Evolutionary conservation across 257 asterid species (phyloP), one percentile per base, ranked within the genome.

Genomic region (Paulownia fortunei): DNA sequence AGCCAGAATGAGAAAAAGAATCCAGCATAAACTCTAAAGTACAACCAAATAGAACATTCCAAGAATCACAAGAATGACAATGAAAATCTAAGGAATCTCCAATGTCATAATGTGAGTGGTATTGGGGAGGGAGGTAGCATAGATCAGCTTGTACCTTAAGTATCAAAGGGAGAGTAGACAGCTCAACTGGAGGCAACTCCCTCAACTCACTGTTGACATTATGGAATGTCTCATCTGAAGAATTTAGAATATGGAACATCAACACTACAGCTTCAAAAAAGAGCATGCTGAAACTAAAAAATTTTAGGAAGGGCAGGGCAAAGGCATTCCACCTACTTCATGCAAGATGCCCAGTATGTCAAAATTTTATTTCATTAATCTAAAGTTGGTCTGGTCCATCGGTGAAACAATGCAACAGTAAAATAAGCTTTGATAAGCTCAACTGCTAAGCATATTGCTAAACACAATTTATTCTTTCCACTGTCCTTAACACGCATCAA

Each of bases 181-280:
- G 83, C 82, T 90, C 97, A 80, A 92, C 93, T 34, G 96, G 87
- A 73, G 96, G 96, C 85, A 92, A 86, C 89, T 92, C 96, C 85
- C 89, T 85, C 84, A 92, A 66, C 76, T 90, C 94, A 79, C 78
- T 87, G 78, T 82, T 86, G 79, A 89, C 85, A 41, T 80, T 89
- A 70, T 85, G 87, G 82, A 80, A 92, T 61, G 88, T 74, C 54
- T 88, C 96, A 82, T 83, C 96, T 92, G 88, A 79, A 80, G 32
- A 66, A 78, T 19, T 42, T n/a, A n/a, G 60, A 62, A 6, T 8
- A 60, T 18, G 65, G 67, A 76, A 69, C 44, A 70, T 83, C 64
- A 83, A 58, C 60, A 60, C 56, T 51, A 55, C 26, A 60, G 58
- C 41, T 60, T 68, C 49, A 59, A 13, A 21, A 49, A 18, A 47